Percentiles rank a stretch among this genome's conserved stretches.
phyloP scores from a whole-genome alignment of 768 basidiomycete species.

The Neoboletus magnificus region DNA sequence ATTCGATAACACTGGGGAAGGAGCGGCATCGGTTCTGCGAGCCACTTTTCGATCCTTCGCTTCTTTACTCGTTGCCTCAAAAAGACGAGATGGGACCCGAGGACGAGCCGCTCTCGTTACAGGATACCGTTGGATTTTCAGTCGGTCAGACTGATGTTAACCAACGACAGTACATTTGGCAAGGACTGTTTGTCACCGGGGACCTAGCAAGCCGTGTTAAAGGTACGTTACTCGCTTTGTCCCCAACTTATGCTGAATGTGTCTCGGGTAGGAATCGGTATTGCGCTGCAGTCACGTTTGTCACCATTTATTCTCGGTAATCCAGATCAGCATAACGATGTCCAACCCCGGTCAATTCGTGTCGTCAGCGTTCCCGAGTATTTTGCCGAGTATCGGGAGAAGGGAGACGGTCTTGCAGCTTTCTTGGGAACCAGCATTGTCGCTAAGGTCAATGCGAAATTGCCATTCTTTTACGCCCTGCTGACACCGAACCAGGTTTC shows the following conservation, averaged over 20 bases:
- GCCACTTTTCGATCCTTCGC: slow-evolving; percentile 73
- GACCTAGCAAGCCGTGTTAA: slow-evolving; percentile 68
- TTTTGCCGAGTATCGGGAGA: slow-evolving; percentile 86
- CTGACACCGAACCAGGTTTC: slow-evolving; percentile 48
- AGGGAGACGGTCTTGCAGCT: slow-evolving; percentile 74
- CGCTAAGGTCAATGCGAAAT: slow-evolving; percentile 60
- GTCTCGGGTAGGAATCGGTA: slow-evolving; percentile 48
- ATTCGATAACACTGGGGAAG: slow-evolving; percentile 74
- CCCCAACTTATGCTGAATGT: neutral
- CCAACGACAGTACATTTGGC: slow-evolving; percentile 70
- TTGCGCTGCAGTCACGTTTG: slow-evolving; percentile 70
- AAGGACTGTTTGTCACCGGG: slow-evolving; percentile 78
- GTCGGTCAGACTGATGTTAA: slow-evolving; percentile 61
- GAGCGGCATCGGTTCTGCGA: slow-evolving; percentile 91
- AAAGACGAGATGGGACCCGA: slow-evolving; percentile 23
- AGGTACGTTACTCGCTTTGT: slow-evolving; percentile 42
- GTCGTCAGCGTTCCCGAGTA: slow-evolving; percentile 78
- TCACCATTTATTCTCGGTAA: slow-evolving; percentile 57
- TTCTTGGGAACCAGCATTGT: slow-evolving; percentile 81
- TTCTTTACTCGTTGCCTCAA: slow-evolving; percentile 42
- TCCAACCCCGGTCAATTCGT: slow-evolving; percentile 65
- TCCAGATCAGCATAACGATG: slow-evolving; percentile 63
- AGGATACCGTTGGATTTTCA: slow-evolving; percentile 63
- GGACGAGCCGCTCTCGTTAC: slow-evolving; percentile 44
- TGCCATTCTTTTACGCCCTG: neutral